Percentiles rank a stretch among this genome's conserved stretches.
phyloP scores from a whole-genome alignment of 1,284 basidiomycete genomes.

The Ustilago bromivora region DNA sequence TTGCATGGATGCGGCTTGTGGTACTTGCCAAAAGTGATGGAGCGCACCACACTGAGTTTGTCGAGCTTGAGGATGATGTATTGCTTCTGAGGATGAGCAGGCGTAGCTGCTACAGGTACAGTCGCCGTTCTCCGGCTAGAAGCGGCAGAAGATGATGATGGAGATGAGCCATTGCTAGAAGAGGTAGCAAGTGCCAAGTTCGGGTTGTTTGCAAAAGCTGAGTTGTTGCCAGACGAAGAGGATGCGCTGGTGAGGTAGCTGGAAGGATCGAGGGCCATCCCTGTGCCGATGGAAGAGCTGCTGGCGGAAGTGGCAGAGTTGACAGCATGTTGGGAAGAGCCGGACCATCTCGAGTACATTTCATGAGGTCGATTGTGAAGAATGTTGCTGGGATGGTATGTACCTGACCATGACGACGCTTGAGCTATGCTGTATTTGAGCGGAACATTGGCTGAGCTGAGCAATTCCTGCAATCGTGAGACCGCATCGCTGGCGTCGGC shows the following conservation, averaged over 20 bases:
- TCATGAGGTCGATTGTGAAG: slow-evolving; percentile 57
- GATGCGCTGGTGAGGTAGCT: slow-evolving; percentile 23
- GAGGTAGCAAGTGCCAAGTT: slow-evolving; percentile 22
- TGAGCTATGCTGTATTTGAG: slow-evolving; percentile 50
- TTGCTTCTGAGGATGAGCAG: slow-evolving; percentile 52
- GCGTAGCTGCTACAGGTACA: slow-evolving; percentile 8
- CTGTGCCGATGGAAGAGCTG: slow-evolving; percentile 24
- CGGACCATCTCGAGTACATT: slow-evolving; percentile 59
- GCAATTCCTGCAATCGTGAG: slow-evolving; percentile 39
- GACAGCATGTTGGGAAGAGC: slow-evolving; percentile 45
- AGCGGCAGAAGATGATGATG: slow-evolving; percentile 18
- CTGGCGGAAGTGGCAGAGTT: slow-evolving; percentile 23
- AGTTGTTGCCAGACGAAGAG: slow-evolving; percentile 5
- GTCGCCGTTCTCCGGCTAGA: slow-evolving; percentile 11
- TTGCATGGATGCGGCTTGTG: slow-evolving; percentile 70
- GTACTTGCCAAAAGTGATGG: slow-evolving; percentile 70
- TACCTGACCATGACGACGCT: slow-evolving; percentile 64
- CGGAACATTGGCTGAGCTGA: slow-evolving; percentile 27
- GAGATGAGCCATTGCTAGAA: slow-evolving; percentile 27
- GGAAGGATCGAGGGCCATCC: slow-evolving; percentile 29
- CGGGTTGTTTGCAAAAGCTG: slow-evolving; percentile 2
- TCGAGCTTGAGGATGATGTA: slow-evolving; percentile 69
- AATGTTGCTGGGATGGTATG: slow-evolving; percentile 64
- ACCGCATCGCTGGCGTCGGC: slow-evolving; percentile 22
- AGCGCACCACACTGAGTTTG: slow-evolving; percentile 56